These are phyloP conservation scores for Colletotrichum eremochloae DNA, from an alignment of 2,329 filamentous ascomycete genomes.

Conservation along the genomic window DNA sequence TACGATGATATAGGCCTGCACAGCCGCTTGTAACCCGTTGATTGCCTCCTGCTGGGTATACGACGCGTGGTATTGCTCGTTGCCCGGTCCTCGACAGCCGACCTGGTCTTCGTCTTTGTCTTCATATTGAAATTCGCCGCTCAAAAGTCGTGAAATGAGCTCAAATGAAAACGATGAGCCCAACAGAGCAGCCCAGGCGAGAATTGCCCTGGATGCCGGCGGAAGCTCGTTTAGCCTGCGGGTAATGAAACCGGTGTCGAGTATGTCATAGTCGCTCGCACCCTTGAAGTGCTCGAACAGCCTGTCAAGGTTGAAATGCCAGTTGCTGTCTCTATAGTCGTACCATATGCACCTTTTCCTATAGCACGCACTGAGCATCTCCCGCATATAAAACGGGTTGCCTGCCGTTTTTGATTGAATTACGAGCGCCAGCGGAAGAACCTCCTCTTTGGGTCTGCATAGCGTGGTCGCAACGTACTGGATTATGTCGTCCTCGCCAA, in stretches of 20 bases:
- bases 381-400: constrained; percentile 91
- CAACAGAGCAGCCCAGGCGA: constrained; percentile 88
- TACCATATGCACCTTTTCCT: constrained; percentile 92
- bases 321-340: constrained; percentile 84
- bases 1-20: constrained; percentile 76
- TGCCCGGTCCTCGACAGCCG: constrained; percentile 48
- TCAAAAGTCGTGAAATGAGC: constrained; percentile 81
- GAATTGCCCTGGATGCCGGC: constrained; percentile 77
- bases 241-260: constrained; percentile 86
- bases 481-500: constrained; percentile 83
- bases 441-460: constrained; percentile 78
- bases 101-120: constrained; percentile 59
- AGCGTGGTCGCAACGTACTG: constrained; percentile 87
- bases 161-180: constrained; percentile 88
- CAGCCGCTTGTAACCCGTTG: constrained; percentile 82
- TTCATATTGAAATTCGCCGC: constrained; percentile 77
- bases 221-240: constrained; percentile 84
- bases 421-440: constrained; percentile 83
- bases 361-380: constrained; percentile 90
- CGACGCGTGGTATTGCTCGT: constrained; percentile 52
- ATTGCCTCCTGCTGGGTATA: constrained; percentile 78
- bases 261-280: constrained; percentile 81
- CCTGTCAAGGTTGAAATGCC: constrained; percentile 87
- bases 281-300: constrained; percentile 88
- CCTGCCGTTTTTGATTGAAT: constrained; percentile 90